Conservation (phyloP, 345 rosid species). For the Durio zibethinus region DNA sequence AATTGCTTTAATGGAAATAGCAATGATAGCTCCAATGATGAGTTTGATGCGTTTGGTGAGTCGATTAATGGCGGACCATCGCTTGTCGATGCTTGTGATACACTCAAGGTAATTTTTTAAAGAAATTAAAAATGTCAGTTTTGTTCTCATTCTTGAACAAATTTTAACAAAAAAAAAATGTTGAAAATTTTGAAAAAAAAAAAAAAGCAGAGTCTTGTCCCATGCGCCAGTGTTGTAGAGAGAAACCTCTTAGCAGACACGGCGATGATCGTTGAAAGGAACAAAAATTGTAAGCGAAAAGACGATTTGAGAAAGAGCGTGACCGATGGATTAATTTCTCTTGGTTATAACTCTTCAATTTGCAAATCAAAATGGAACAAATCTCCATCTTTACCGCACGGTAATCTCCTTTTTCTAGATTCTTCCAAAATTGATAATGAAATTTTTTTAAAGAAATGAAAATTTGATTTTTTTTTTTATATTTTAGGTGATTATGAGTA, state of each 20-base stretch:
- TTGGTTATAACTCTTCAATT: slow-evolving; percentile 69
- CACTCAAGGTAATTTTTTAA: slow-evolving; percentile 58
- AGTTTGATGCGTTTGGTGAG: slow-evolving; percentile 57
- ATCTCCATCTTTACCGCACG: slow-evolving; percentile 65
- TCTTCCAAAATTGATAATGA: neutral
- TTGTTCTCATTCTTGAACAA: neutral
- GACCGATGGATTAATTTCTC: slow-evolving; percentile 54
- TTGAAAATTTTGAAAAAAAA: neutral
- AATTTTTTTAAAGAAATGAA: neutral
- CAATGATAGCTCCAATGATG: slow-evolving; percentile 83
- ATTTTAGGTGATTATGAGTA: slow-evolving; percentile 82
- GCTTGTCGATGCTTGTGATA: slow-evolving; percentile 44
- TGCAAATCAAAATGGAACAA: slow-evolving; percentile 97
- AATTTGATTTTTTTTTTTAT: neutral
- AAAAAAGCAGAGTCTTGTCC: slow-evolving; percentile 58
- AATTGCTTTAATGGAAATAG: slow-evolving; percentile 86
- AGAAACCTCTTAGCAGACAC: slow-evolving; percentile 79
- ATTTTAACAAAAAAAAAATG: neutral
- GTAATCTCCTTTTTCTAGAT: slow-evolving; percentile 28
- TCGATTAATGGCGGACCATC: slow-evolving; percentile 41
- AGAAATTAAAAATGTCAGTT: neutral
- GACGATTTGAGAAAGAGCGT: slow-evolving; percentile 67
- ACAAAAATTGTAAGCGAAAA: slow-evolving; percentile 60
- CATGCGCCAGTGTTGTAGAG: slow-evolving; percentile 65
- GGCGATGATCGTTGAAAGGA: slow-evolving; percentile 75